phyloP scores from a whole-genome alignment of 2,329 filamentous ascomycete species.

The Botryotinia convoluta region DNA sequence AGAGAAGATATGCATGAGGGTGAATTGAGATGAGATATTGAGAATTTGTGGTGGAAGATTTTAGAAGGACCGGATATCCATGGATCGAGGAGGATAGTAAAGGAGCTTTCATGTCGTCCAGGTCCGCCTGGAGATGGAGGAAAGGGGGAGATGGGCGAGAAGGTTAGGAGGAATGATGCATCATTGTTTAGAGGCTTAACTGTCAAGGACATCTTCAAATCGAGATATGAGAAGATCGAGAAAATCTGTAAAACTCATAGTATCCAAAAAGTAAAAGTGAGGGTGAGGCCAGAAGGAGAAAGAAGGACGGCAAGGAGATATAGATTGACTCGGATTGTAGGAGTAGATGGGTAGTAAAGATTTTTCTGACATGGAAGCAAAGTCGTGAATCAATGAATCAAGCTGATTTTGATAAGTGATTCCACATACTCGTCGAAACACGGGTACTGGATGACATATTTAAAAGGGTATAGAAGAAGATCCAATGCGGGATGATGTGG shows the following conservation, averaged over 20 bases:
- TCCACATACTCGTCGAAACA: conserved; percentile 1
- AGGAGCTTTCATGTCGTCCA: conserved; percentile 47
- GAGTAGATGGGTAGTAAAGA: conserved; percentile 8
- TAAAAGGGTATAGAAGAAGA: background rate
- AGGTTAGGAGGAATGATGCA: conserved; percentile 62
- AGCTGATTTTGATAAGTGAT: background rate
- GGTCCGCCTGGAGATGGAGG: conserved; percentile 35
- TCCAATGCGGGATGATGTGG: conserved; percentile 2
- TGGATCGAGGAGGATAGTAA: conserved; percentile 69
- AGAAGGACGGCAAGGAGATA: background rate
- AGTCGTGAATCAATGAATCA: conserved; percentile 1
- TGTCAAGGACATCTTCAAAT: conserved; percentile 55
- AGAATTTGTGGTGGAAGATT: conserved; percentile 60
- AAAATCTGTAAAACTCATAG: conserved; percentile 22
- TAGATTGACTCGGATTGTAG: background rate
- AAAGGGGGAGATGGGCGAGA: conserved; percentile 44
- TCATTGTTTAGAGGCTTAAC: conserved; percentile 64
- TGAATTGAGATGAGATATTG: conserved; percentile 54
- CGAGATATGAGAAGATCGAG: conserved; percentile 23
- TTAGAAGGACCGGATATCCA: conserved; percentile 63
- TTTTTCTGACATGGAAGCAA: conserved; percentile 17
- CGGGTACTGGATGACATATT: background rate
- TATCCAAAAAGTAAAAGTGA: conserved; percentile 9
- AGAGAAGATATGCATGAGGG: conserved; percentile 57
- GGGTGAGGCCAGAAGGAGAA: conserved; percentile 3